These are phyloP conservation scores for Hanseniaspora lachancei DNA, from an alignment of 805 yeast genomes.

Conservation along the genomic window DNA sequence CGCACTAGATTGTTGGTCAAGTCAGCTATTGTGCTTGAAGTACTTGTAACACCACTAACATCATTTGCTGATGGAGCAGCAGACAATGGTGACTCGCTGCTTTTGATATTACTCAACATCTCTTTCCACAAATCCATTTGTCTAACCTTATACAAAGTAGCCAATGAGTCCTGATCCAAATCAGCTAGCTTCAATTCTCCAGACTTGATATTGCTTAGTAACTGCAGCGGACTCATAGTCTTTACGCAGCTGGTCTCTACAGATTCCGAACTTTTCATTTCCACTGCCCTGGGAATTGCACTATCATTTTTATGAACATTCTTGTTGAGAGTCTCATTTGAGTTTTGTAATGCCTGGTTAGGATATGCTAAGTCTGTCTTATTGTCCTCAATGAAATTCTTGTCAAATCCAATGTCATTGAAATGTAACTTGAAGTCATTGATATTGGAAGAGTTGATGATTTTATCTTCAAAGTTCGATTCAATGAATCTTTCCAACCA, in stretches of 20 bases:
- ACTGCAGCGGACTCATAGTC: constrained; percentile 21
- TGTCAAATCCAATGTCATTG: constrained; percentile 45
- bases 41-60: background rate
- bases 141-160: constrained; percentile 49
- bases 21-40: background rate
- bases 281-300: background rate
- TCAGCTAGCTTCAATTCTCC: constrained; percentile 29
- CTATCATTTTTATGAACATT: background rate
- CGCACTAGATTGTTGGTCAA: background rate
- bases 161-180: constrained; percentile 24
- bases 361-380: background rate
- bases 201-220: constrained; percentile 26
- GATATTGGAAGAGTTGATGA: constrained; percentile 30
- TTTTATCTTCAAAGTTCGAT: constrained; percentile 50
- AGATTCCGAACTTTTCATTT: background rate
- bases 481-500: constrained; percentile 63
- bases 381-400: constrained; percentile 1
- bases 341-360: background rate
- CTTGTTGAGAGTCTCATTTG: background rate
- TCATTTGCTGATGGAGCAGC: background rate
- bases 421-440: constrained; percentile 25
- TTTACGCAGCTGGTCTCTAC: constrained; percentile 16
- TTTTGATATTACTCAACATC: constrained; percentile 14
- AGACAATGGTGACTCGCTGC: constrained; percentile 8
- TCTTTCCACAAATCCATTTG: constrained; percentile 54